These are phyloP conservation scores for Pelargonium australe DNA, from an alignment of 441 rosid genomes.

Conservation along the genomic window DNA sequence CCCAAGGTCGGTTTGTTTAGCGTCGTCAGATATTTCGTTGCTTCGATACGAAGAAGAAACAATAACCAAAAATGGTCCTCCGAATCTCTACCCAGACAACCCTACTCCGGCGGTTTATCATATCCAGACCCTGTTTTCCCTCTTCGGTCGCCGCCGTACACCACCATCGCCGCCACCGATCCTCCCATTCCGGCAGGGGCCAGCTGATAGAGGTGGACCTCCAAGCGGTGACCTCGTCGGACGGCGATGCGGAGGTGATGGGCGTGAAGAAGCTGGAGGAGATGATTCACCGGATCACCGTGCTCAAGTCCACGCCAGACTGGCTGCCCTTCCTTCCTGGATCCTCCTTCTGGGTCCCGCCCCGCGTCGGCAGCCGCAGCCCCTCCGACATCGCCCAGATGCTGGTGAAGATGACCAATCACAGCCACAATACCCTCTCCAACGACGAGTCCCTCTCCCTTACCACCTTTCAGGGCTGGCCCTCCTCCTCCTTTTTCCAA, in stretches of 20 bases:
- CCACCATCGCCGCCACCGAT: neutral
- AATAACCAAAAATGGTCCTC: neutral
- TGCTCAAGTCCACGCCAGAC: conserved; percentile 4
- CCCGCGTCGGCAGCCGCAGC: neutral
- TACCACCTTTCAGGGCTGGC: neutral
- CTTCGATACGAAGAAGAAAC: neutral
- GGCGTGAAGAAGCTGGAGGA: conserved; percentile 1
- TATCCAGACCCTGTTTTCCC: neutral
- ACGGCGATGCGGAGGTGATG: conserved; percentile 1
- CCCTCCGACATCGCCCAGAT: neutral
- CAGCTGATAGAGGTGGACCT: neutral
- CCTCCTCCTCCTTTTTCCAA: neutral
- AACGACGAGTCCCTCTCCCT: neutral
- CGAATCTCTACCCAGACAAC: neutral
- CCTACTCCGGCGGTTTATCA: neutral
- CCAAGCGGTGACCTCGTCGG: neutral
- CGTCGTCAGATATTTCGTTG: too few species aligned
- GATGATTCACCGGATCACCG: neutral
- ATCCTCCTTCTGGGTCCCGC: conserved; percentile 4
- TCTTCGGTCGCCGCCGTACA: neutral
- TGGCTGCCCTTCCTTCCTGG: conserved; percentile 5
- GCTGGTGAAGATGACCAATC: neutral
- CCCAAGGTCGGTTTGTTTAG: too few species aligned
- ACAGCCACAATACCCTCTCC: neutral
- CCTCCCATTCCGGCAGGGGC: neutral